Percentiles rank a stretch among this genome's conserved stretches.
These are phyloP conservation scores for Solanum clarkiae DNA, from an alignment of 257 asterid genomes.

Conservation along the genomic window DNA sequence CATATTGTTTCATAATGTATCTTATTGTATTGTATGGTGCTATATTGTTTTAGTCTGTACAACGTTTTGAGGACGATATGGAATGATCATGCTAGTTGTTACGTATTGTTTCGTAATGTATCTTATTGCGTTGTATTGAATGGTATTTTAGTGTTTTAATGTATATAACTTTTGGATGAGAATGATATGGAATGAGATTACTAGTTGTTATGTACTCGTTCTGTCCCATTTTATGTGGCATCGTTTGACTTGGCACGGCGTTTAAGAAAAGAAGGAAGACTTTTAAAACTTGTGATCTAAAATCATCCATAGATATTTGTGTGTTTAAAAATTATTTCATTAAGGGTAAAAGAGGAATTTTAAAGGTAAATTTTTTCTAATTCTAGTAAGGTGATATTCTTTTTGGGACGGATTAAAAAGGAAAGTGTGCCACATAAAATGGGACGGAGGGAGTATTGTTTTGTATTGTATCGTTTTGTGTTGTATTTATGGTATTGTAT, in stretches of 20 bases:
- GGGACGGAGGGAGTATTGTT: too few relatives aligned
- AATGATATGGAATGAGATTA: neutral
- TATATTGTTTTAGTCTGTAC: neutral
- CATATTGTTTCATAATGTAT: neutral
- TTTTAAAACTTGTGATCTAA: too few relatives aligned
- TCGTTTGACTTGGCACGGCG: too few relatives aligned
- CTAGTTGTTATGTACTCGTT: neutral
- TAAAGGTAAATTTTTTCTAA: too few relatives aligned
- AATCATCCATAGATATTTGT: too few relatives aligned
- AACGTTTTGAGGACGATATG: neutral
- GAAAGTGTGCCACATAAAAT: too few relatives aligned
- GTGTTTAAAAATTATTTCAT: too few relatives aligned
- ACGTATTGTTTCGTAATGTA: neutral
- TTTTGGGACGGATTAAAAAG: too few relatives aligned
- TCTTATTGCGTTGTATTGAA: neutral
- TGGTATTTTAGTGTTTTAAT: neutral
- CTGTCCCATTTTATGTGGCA: too few relatives aligned
- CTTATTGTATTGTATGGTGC: neutral
- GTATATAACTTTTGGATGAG: neutral
- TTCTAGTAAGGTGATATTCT: too few relatives aligned
- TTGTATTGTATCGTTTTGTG: neutral
- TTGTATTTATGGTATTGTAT: neutral
- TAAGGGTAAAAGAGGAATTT: too few relatives aligned
- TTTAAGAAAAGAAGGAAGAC: too few relatives aligned
- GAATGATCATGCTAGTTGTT: neutral